phyloP scores from a whole-genome alignment of 2,329 filamentous ascomycete genomes.

The Ophiosphaerella korrae region DNA sequence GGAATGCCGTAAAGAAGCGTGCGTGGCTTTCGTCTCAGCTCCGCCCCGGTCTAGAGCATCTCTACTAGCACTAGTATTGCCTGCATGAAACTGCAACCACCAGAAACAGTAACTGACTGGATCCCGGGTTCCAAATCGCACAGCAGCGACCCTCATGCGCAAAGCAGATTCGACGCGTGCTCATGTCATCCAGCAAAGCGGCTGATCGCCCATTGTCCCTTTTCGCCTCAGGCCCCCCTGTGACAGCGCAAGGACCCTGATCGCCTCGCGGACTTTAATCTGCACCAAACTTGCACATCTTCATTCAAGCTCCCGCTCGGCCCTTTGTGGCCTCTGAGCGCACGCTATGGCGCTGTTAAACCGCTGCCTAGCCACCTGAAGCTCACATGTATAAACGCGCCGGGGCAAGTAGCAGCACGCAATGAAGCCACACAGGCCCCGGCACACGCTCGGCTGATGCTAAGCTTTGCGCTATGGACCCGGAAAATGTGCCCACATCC shows the following conservation, averaged over 20 bases:
- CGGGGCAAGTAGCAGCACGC: slow-evolving; percentile 1
- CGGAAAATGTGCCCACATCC: slow-evolving; percentile 1
- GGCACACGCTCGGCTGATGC: neutral
- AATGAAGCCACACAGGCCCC: slow-evolving; percentile 1
- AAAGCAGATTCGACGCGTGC: neutral
- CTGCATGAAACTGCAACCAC: neutral
- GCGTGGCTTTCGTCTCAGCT: slow-evolving; percentile 4
- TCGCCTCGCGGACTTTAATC: neutral
- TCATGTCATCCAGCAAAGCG: neutral
- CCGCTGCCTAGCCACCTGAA: neutral
- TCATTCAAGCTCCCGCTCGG: neutral
- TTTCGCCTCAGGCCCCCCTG: neutral
- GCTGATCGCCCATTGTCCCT: neutral
- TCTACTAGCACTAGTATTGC: slow-evolving; percentile 1
- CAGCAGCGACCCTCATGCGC: neutral
- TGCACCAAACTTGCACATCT: slow-evolving; percentile 1
- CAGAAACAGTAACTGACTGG: neutral
- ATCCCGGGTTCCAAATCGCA: neutral
- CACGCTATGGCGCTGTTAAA: neutral
- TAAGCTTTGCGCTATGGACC: slow-evolving; percentile 1
- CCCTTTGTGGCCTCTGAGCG: neutral
- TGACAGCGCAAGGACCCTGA: slow-evolving; percentile 1
- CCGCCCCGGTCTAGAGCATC: slow-evolving; percentile 4
- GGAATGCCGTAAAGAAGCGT: slow-evolving; percentile 1
- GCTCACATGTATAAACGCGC: neutral